phyloP scores from a whole-genome alignment of 2,329 filamentous ascomycete species.

The Paecilomyces variotii region DNA sequence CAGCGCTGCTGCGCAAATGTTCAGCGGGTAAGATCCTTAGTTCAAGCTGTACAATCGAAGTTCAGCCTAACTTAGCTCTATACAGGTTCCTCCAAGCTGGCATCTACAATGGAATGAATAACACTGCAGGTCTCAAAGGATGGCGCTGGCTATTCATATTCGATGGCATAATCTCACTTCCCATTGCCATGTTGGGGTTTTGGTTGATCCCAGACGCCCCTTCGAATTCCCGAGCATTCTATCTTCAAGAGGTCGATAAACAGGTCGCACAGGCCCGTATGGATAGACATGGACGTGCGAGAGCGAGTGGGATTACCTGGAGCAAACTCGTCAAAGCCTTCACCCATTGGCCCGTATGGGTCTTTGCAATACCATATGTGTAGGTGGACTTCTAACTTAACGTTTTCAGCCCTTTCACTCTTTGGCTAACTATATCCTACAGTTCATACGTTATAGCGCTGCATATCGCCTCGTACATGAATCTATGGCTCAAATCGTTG shows the following conservation, averaged over 20 bases:
- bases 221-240: conserved; percentile 9
- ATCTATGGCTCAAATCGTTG: conserved; percentile 6
- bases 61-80: neutral
- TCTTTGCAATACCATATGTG: conserved; percentile 5
- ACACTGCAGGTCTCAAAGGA: conserved; percentile 10
- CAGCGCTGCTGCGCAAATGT: conserved; percentile 5
- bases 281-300: conserved; percentile 4
- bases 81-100: conserved; percentile 1
- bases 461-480: conserved; percentile 7
- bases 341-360: conserved; percentile 5
- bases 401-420: neutral
- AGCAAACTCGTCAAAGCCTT: conserved; percentile 1
- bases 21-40: conserved; percentile 1
- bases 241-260: conserved; percentile 6
- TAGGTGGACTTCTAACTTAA: neutral
- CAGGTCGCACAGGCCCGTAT: conserved; percentile 3
- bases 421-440: neutral
- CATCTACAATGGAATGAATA: neutral
- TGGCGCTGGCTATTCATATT: conserved; percentile 18
- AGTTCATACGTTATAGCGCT: conserved; percentile 7
- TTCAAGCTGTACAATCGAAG: neutral
- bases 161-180: conserved; percentile 7
- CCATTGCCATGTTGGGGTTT: neutral
- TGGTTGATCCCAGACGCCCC: conserved; percentile 1
- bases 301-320: conserved; percentile 4